phyloP scores from a whole-genome alignment of 2,329 filamentous ascomycete genomes.

The Exophiala dermatitidis region DNA sequence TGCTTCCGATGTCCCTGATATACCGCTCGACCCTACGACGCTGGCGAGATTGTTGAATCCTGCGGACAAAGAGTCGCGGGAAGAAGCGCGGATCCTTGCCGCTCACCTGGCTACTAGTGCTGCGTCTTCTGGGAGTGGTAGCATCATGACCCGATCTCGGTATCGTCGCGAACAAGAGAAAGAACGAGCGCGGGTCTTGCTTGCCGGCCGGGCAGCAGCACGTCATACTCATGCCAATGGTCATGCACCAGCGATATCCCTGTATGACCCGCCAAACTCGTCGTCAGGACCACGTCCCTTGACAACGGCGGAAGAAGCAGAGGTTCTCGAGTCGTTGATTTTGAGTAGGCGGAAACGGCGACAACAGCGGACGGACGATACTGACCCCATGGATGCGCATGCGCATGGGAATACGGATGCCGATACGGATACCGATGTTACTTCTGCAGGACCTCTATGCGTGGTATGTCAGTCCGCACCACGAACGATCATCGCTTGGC shows the following conservation, averaged over 20 bases:
- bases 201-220: slow-evolving; percentile 35
- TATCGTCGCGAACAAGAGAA: slow-evolving; percentile 62
- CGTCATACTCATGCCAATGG: slow-evolving; percentile 20
- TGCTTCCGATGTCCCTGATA: slow-evolving; percentile 48
- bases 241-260: slow-evolving; percentile 38
- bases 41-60: slow-evolving; percentile 79
- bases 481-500: slow-evolving; percentile 88
- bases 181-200: slow-evolving; percentile 63
- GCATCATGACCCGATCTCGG: slow-evolving; percentile 71
- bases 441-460: slow-evolving; percentile 64
- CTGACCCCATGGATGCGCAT: background rate
- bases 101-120: slow-evolving; percentile 55
- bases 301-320: slow-evolving; percentile 49
- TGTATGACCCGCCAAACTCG: slow-evolving; percentile 8
- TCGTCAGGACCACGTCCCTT: slow-evolving; percentile 28
- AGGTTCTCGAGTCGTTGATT: slow-evolving; percentile 53
- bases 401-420: background rate
- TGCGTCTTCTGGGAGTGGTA: slow-evolving; percentile 17
- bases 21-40: slow-evolving; percentile 57
- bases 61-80: slow-evolving; percentile 64
- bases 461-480: slow-evolving; percentile 87
- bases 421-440: slow-evolving; percentile 18
- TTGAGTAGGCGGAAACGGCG: slow-evolving; percentile 43
- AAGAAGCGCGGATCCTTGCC: slow-evolving; percentile 73
- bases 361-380: background rate